Evolutionary conservation across 1,139 yeast species (phyloP).

Genomic region (Blastobotrys capitulatus): DNA sequence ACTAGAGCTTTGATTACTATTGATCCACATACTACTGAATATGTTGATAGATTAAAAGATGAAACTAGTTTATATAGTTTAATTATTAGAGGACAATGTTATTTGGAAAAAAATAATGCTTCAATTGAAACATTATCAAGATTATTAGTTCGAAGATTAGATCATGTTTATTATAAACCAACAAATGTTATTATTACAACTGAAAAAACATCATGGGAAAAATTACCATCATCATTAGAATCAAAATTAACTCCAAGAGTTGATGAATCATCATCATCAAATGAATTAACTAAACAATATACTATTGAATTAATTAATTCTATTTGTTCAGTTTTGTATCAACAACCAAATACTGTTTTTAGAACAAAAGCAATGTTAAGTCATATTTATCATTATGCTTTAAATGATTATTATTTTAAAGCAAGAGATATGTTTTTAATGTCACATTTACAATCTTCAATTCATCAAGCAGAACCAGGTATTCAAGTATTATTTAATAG

Average conservation of each 20-base stretch:
- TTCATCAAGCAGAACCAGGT: slow-evolving; percentile 77
- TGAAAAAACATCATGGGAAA: slow-evolving; percentile 69
- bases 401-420: slow-evolving; percentile 71
- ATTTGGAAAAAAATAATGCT: slow-evolving; percentile 61
- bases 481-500: slow-evolving; percentile 92
- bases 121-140: slow-evolving; percentile 47
- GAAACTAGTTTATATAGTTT: slow-evolving; percentile 72
- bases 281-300: slow-evolving; percentile 28
- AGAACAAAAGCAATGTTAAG: slow-evolving; percentile 80
- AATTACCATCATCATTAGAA: slow-evolving; percentile 34
- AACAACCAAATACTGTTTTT: slow-evolving; percentile 61
- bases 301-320: slow-evolving; percentile 56
- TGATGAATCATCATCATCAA: slow-evolving; percentile 12
- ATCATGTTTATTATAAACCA: slow-evolving; percentile 92
- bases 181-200: slow-evolving; percentile 60
- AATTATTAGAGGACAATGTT: slow-evolving; percentile 79
- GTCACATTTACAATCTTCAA: slow-evolving; percentile 77
- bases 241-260: slow-evolving; percentile 36
- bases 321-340: slow-evolving; percentile 59
- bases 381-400: slow-evolving; percentile 86
- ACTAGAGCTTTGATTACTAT: slow-evolving; percentile 79
- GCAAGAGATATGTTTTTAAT: slow-evolving; percentile 85
- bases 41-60: slow-evolving; percentile 84
- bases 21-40: slow-evolving; percentile 95
- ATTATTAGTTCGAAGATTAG: slow-evolving; percentile 77